Evolutionary conservation across 352 stramenopile species (phyloP), one percentile per base, ranked within the genome.

Genomic region (Pythium aquatile): DNA sequence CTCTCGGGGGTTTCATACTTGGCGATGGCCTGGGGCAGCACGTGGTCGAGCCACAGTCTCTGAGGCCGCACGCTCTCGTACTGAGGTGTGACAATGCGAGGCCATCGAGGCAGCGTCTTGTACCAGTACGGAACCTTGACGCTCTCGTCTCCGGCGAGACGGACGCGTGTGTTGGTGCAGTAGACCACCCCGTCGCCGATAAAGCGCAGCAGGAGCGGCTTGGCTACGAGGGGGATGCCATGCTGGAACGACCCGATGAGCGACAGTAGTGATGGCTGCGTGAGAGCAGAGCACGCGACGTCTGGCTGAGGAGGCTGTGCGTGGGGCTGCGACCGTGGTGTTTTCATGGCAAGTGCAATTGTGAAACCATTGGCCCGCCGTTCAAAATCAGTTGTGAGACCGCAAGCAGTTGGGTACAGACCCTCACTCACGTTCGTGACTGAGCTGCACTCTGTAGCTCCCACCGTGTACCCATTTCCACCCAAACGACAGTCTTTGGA

Each of bases 231-330:
- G 24, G 54, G 61, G 9, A 48, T n/a, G 14, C 61, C 61, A 32
- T 42, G 53, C 42, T 67, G 61, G 52, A 67, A 67, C 6, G 52
- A 61, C 42, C 53, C 44, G 42, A 67, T 51, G 44, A 61, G 52
- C 52, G 52, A 44, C 7, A 69, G 47, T 46, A 69, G 55, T 33
- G 56, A 16, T 14, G 40, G 61, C 29, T 66, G 49, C 39, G 59
- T 60, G 8, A 66, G 59, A 28, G 58, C 61, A 33, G 13, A n/a
- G 28, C 32, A 30, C 17, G 37, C 47, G 11, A n/a, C n/a, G n/a
- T n/a, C n/a, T n/a, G n/a, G n/a, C n/a, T n/a, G n/a, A n/a, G n/a
- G n/a, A n/a, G n/a, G n/a, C n/a, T n/a, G n/a, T n/a, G n/a, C n/a
- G n/a, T n/a, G n/a, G n/a, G n/a, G n/a, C n/a, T n/a, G n/a, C n/a